Conservation (phyloP, 768 basidiomycete species). For the Tulasnella sp. region DNA sequence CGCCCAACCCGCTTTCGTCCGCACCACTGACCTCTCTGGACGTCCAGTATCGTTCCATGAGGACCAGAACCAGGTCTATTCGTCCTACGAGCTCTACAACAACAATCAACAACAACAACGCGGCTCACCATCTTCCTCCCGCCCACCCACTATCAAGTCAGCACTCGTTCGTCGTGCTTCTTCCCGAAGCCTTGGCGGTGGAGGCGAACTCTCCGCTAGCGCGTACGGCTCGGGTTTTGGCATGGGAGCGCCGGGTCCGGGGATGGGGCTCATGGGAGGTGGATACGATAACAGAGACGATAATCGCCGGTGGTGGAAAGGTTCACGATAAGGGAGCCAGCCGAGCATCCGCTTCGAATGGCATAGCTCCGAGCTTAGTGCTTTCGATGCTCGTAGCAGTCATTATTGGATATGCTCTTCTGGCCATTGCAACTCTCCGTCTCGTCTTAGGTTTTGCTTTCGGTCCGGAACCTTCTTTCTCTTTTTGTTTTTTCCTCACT, state of each 20-base stretch:
- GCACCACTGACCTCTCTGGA: background rate
- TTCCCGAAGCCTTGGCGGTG: background rate
- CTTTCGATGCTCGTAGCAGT: background rate
- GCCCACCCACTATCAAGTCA: background rate
- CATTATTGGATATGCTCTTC: slow-evolving; percentile 9
- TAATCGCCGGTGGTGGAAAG: slow-evolving; percentile 17
- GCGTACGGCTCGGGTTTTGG: slow-evolving; percentile 11
- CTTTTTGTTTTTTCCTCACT: background rate
- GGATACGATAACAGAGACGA: slow-evolving; percentile 3
- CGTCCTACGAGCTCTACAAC: slow-evolving; percentile 17
- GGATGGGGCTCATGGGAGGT: slow-evolving; percentile 6
- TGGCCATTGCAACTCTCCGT: background rate
- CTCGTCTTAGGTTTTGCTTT: background rate
- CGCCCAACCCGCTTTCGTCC: slow-evolving; percentile 14
- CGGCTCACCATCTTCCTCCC: slow-evolving; percentile 1
- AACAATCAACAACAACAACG: background rate
- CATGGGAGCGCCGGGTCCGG: slow-evolving; percentile 14
- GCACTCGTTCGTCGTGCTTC: background rate
- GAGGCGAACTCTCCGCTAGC: slow-evolving; percentile 1
- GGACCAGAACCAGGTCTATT: slow-evolving; percentile 12
- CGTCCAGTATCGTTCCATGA: slow-evolving; percentile 10
- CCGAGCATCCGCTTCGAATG: background rate
- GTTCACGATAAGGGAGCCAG: slow-evolving; percentile 1
- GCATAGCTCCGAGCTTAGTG: background rate
- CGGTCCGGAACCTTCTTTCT: slow-evolving; percentile 6